phyloP scores from a whole-genome alignment of 345 rosid genomes.

The Orychophragmus violaceus region DNA sequence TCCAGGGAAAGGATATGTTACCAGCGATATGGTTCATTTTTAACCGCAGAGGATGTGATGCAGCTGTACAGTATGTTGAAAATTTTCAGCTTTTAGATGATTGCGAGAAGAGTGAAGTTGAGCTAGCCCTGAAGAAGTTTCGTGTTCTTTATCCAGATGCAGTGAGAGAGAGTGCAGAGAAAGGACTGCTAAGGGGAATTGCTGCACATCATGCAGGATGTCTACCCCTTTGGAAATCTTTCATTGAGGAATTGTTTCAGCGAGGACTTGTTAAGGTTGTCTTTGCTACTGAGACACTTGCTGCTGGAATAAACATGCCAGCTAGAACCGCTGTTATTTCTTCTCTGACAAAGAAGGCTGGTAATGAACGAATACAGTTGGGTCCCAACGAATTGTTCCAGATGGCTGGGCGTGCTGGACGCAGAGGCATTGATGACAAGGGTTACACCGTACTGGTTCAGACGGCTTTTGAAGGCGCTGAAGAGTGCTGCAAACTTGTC shows the following conservation, averaged over 20 bases:
- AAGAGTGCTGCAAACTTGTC: slow-evolving; percentile 82
- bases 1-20: slow-evolving; percentile 68
- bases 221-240: slow-evolving; percentile 91
- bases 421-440: slow-evolving; percentile 81
- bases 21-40: slow-evolving; percentile 98
- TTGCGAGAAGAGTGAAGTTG: slow-evolving; percentile 79
- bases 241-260: slow-evolving; percentile 85
- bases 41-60: slow-evolving; percentile 91
- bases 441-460: slow-evolving; percentile 86
- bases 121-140: slow-evolving; percentile 77
- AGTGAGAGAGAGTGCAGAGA: slow-evolving; percentile 72
- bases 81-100: slow-evolving; percentile 69
- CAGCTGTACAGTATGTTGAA: slow-evolving; percentile 85
- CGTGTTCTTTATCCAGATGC: slow-evolving; percentile 86
- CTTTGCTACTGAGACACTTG: slow-evolving; percentile 95
- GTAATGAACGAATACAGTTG: slow-evolving; percentile 60
- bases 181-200: slow-evolving; percentile 77
- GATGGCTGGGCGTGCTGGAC: slow-evolving; percentile 99
- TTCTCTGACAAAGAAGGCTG: slow-evolving; percentile 71
- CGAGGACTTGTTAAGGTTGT: slow-evolving; percentile 88
- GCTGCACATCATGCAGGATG: slow-evolving; percentile 99
- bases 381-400: slow-evolving; percentile 87
- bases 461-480: slow-evolving; percentile 85
- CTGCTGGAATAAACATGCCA: slow-evolving; percentile 99
- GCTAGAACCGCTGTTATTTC: slow-evolving; percentile 90